phyloP scores from a whole-genome alignment of 345 rosid species.

The Hibiscus tridactylites region DNA sequence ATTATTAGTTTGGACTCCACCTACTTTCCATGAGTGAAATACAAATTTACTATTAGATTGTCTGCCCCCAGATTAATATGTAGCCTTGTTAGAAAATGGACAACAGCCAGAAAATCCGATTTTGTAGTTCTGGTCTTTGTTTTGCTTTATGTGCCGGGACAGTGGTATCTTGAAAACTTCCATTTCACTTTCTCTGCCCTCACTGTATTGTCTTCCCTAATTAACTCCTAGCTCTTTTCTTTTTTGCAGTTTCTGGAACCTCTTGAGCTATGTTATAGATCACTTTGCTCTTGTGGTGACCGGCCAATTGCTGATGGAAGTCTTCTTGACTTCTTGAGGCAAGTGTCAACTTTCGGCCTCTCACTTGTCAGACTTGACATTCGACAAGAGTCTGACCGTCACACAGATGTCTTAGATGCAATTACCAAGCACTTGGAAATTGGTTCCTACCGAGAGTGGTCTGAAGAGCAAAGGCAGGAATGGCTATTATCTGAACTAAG shows the following conservation, averaged over 20 bases:
- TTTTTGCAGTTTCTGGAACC: conserved; percentile 81
- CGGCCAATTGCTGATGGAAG: conserved; percentile 93
- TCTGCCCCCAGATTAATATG: not conserved
- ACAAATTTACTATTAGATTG: not conserved
- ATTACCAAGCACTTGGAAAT: conserved; percentile 75
- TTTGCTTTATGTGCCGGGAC: not conserved
- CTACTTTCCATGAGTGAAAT: not conserved
- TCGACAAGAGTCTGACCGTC: conserved; percentile 94
- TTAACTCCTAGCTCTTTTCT: conserved; percentile 2
- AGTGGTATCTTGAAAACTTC: not conserved
- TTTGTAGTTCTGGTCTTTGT: not conserved
- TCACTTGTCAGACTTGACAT: conserved; percentile 92
- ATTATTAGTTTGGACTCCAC: not conserved
- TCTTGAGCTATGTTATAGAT: conserved; percentile 89
- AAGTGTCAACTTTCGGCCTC: conserved; percentile 96
- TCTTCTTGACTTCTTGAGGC: conserved; percentile 97
- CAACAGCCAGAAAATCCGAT: not conserved
- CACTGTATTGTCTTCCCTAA: not conserved
- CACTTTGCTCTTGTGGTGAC: conserved; percentile 89
- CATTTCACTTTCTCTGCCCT: not conserved
- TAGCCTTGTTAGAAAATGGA: not conserved
- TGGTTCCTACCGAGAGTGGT: conserved; percentile 87
- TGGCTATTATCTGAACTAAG: conserved; percentile 90
- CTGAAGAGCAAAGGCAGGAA: conserved; percentile 74
- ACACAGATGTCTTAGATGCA: conserved; percentile 94